Evolutionary conservation across 2,329 filamentous ascomycete species (phyloP).

Genomic region (Botrytis paeoniae): DNA sequence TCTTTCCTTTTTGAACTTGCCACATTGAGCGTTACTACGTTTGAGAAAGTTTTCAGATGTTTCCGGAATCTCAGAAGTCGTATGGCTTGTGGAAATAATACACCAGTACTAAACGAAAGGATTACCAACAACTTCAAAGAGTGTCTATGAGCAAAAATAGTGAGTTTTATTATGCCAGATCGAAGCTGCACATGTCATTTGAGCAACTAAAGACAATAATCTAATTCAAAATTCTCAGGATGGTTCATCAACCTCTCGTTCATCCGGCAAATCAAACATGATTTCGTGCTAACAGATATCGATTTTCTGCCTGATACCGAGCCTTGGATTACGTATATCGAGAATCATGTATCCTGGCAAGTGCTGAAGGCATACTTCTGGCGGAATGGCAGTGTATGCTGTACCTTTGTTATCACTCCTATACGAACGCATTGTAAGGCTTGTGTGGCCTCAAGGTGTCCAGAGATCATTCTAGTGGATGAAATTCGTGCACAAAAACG

Average conservation of each 20-base stretch:
- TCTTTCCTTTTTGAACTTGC: background rate
- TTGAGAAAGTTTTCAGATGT: background rate
- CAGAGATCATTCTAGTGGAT: background rate
- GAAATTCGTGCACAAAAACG: background rate
- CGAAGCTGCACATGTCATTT: background rate
- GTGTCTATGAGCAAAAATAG: background rate
- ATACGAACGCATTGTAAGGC: background rate
- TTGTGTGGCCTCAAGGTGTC: background rate
- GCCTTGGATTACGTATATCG: background rate
- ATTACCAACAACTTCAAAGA: background rate
- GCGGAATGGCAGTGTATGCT: background rate
- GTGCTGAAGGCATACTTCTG: background rate
- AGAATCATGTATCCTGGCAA: background rate
- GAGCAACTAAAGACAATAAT: background rate
- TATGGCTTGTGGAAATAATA: background rate
- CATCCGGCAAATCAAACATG: background rate
- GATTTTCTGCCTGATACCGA: background rate
- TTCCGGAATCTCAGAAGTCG: background rate
- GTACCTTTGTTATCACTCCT: background rate
- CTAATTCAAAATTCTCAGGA: no score
- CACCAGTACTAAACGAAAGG: background rate
- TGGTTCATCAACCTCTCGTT: background rate
- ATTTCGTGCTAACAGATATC: background rate
- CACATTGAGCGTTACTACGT: background rate
- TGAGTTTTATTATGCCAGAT: background rate